Base-by-base conservation (phyloP, 2,329 filamentous ascomycete species). In the Phoma sp. region DNA sequence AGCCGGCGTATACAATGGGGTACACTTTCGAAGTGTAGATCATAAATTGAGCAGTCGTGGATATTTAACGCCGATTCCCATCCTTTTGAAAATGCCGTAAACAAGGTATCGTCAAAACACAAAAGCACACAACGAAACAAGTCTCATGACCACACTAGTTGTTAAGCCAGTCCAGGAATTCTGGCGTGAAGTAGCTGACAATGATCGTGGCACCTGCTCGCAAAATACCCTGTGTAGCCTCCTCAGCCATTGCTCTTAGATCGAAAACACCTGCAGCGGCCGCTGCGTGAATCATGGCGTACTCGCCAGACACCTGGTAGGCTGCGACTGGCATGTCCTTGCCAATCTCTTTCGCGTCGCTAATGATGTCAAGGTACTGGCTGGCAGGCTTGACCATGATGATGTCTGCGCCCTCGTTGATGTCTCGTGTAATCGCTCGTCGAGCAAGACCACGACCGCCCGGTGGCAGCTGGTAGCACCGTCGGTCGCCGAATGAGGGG, bases 361-460 rank as follows among this genome's bases (percentile, higher is more conserved):
- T 92, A 75, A 99, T 98, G 69, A 99, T 96, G 77, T 99, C 95
- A 40, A 99, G 84, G 75, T 96, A 99, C 76, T 94, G 92, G 68
- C 90, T 90, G 9, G 95, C 95, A 2, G 95, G 95, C 83, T 99
- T 99, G 59, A 99, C 95, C 94, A 99, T 97, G 78, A 99, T 96
- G 65, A 97, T 92, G 71, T 99, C 95, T 19, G 95, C 95, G 24
- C 95, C 95, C 78, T 99, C 95, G 61, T 84, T 84, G 64, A 99
- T 94, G 73, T 99, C 95, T 64, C 95, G 86, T 36, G 87, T 80
- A 62, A 99, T 97, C 43, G 95, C 95, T 64, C 95, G 87, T 62
- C 95, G 87, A 15, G 95, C 95, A 39, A 99, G 86, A 31, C 95
- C 95, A 45, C 95, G 89, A 24, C 93, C 95, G 58, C 93, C 93